These are phyloP conservation scores for Rhodotorula taiwanensis DNA, from an alignment of 768 basidiomycete species.

Conservation along the genomic window DNA sequence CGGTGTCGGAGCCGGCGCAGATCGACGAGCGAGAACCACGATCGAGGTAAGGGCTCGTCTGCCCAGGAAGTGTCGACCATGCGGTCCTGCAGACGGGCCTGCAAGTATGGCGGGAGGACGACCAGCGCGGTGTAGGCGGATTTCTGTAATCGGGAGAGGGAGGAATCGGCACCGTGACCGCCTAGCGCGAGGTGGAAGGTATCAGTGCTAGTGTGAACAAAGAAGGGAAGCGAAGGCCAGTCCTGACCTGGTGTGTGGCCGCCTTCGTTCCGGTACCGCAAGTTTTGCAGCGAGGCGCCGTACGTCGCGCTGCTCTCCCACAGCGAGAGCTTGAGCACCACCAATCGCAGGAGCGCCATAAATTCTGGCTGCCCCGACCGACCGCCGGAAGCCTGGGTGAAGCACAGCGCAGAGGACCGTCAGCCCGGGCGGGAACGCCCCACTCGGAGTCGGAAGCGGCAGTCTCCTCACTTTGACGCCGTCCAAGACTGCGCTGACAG, in stretches of 20 bases:
- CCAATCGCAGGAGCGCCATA: constrained; percentile 51
- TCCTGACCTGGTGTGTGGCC: not conserved
- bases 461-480: constrained; percentile 43
- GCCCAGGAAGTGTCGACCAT: constrained; percentile 37
- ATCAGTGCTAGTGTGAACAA: not conserved
- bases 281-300: constrained; percentile 72
- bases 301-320: constrained; percentile 76
- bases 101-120: constrained; percentile 33
- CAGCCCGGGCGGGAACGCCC: no score
- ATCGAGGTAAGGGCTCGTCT: constrained; percentile 36
- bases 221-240: not conserved
- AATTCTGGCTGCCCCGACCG: constrained; percentile 37
- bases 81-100: constrained; percentile 23
- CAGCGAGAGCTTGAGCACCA: constrained; percentile 71
- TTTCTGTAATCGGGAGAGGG: constrained; percentile 17
- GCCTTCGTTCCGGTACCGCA: constrained; percentile 52
- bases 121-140: constrained; percentile 25
- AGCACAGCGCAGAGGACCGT: no score
- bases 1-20: constrained; percentile 6
- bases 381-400: constrained; percentile 47
- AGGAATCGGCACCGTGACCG: constrained; percentile 18
- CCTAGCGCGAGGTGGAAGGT: constrained; percentile 25
- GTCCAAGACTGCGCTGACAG: constrained; percentile 65
- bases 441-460: no score
- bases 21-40: constrained; percentile 24